phyloP scores from a whole-genome alignment of 345 rosid species.

The Physaria fendleri region DNA sequence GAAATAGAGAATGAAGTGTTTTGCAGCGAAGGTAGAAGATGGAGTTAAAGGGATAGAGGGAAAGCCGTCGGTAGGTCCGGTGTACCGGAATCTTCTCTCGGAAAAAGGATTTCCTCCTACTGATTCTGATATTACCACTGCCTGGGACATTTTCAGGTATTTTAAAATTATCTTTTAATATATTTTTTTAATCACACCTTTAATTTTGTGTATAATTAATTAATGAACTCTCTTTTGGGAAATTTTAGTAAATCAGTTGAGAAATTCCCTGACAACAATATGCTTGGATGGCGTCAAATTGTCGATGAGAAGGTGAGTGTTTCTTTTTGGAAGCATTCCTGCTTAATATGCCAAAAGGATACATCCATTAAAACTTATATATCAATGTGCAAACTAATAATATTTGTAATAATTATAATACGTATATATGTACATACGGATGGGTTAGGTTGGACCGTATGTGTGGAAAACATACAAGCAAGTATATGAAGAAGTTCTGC shows the following conservation, averaged over 20 bases:
- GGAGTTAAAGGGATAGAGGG: conserved; percentile 68
- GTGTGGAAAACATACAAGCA: conserved; percentile 81
- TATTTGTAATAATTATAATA: too few relatives aligned
- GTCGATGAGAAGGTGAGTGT: conserved; percentile 68
- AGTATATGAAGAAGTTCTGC: conserved; percentile 67
- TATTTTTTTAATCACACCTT: not conserved
- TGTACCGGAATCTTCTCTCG: conserved; percentile 67
- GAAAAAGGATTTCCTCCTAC: conserved; percentile 53
- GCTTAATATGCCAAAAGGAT: too few relatives aligned
- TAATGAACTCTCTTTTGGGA: not conserved
- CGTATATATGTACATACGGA: not conserved
- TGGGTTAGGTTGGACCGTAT: conserved; percentile 60
- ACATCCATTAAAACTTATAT: too few relatives aligned
- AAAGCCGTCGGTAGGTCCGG: conserved; percentile 72
- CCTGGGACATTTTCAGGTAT: conserved; percentile 89
- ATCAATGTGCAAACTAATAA: too few relatives aligned
- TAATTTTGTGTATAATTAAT: not conserved
- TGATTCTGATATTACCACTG: conserved; percentile 41
- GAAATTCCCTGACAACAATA: conserved; percentile 51
- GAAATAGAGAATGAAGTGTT: conserved; percentile 44
- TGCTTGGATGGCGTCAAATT: conserved; percentile 85
- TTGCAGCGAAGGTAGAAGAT: conserved; percentile 63
- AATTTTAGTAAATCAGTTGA: conserved; percentile 48
- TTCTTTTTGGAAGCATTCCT: not conserved
- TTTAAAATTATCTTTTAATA: not conserved